Evolutionary conservation across 1,139 yeast genomes (phyloP), one percentile per base, ranked within the genome.

Genomic region (Yamadazyma pseudoaaseri): DNA sequence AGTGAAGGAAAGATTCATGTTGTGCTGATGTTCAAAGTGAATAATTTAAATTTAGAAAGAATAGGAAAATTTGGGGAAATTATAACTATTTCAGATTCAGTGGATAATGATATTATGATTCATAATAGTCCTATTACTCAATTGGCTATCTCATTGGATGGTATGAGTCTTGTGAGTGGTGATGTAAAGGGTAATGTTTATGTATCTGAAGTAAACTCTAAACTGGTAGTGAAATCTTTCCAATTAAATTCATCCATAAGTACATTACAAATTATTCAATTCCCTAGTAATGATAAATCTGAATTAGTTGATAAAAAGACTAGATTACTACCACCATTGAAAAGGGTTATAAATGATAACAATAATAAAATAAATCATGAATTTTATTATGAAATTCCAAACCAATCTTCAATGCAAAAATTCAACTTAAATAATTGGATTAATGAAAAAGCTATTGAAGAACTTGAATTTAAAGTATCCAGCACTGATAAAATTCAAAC

Each of bases 141-240:
- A 20, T 43, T 89, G 35, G 64, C 64, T 2, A 57, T 86, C 3
- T 80, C 90, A 1, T 65, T 84, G 50, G 97, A 92, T 52, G 96
- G 94, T 3, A 79, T 90, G 15, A 57, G 65, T 28, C 51, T 92
- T 7, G 63, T 85, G 2, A 77, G 90, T 7, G 97, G 97, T 15
- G 95, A 86, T 52, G 59, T 70, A 0, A 53, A 54, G 13, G 97
- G 97, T 1, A 68, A 76, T 24, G 77, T 86, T 1, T 73, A 74
- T 33, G 73, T 82, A 0, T 73, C 85, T 49, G 97, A 90, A 54
- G 68, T 84, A 6, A 76, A 79, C 5, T 82, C 96, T 2, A 77
- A 78, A 49, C 97, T 92, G 61, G 80, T 85, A 14, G 65, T 81
- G 16, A 79, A 81, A 49, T 74, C 79, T 16, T 68, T 84, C 43